A percentile compares a stretch with the other conserved stretches of the same genome.
Evolutionary conservation across 306 rosid genomes (phyloP).

Genomic region (Fragaria nilgerrensis): DNA sequence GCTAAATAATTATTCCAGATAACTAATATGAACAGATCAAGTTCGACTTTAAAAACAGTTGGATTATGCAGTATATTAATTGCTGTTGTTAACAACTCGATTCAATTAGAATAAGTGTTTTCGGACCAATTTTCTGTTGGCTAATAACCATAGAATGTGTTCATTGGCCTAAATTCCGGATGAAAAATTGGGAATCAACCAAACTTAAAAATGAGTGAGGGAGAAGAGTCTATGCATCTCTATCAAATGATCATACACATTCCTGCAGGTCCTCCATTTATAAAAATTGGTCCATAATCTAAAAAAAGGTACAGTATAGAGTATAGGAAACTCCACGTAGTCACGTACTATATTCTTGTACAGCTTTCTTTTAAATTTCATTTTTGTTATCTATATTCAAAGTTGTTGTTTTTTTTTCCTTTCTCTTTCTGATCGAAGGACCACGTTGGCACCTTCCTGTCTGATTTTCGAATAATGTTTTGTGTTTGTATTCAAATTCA

Average conservation of each 20-base stretch:
- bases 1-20: too few species aligned
- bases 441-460: not conserved
- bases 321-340: not conserved
- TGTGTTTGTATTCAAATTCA: not conserved
- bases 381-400: not conserved
- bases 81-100: too few species aligned
- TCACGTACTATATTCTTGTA: not conserved
- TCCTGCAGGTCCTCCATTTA: not conserved
- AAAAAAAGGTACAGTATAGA: not conserved
- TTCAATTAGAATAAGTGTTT: too few species aligned
- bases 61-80: too few species aligned
- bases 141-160: not conserved
- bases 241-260: not conserved
- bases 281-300: not conserved
- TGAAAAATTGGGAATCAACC: not conserved
- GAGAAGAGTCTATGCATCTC: not conserved
- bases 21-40: too few species aligned
- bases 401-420: not conserved
- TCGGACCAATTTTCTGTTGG: too few species aligned
- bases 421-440: not conserved
- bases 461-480: constrained; percentile 12
- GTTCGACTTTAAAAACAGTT: too few species aligned
- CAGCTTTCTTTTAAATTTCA: not conserved
- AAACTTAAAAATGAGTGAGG: not conserved
- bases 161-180: not conserved